Evolutionary conservation across 2,329 filamentous ascomycete genomes (phyloP), one percentile per base, ranked within the genome.

Genomic region (Sarocladiaceae sp.): DNA sequence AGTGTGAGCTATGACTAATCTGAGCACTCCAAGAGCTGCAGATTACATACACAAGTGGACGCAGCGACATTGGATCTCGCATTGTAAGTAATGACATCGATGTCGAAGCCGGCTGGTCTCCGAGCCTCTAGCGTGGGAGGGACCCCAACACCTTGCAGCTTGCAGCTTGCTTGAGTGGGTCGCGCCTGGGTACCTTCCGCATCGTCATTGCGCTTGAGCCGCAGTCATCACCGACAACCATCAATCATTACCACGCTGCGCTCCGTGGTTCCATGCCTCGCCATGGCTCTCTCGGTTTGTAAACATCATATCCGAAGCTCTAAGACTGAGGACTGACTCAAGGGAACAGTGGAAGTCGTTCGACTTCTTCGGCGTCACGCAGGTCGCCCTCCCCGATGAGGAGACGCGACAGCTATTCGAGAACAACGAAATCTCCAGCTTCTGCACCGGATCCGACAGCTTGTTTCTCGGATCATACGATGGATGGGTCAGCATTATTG

Each of bases 281-380:
- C 44, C 26, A 62, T 62, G 60, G 59, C 60, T 39, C 53, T 62
- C 44, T 61, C 60, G 54, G 60, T 62, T 56, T 17, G 52, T 22
- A 13, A 15, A 13, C 11, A 37, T 25, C 36, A 17, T 11, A 20
- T 8, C 23, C n/a, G n/a, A 23, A 5, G n/a, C 22, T 37, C 42
- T 33, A 37, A 23, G 33, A 15, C 25, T 36, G 13, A 17, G 13
- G 23, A 13, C 47, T 47, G 10, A 42, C 22, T 18, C 26, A 10
- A 18, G 26, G 7, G 23, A 48, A 10, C 60, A 96, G 93, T 97
- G 94, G 93, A 97, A 97, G 88, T 86, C 88, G 61, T 99, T 99
- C 77, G 92, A 96, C 79, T 99, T 99, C 85, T 97, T 99, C 82
- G 90, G 97, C 73, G 90, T 96, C 69, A 84, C 84, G 67, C 86